Base-by-base conservation (phyloP, 768 basidiomycete species). In the Tephrocybe sp. region DNA sequence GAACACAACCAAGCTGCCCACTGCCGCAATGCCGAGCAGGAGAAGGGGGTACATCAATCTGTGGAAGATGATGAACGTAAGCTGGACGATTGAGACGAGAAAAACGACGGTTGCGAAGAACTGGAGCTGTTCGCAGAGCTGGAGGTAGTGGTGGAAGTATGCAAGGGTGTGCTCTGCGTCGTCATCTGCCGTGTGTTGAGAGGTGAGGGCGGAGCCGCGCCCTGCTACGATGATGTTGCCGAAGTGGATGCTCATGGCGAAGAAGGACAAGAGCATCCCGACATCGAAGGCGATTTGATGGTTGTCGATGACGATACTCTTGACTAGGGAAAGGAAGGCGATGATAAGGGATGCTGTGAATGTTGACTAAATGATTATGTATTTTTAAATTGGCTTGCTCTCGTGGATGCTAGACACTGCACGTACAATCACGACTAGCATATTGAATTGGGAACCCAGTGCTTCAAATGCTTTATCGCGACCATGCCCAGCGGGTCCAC, bases 71-170 rank as follows among this genome's bases (percentile, higher is more conserved):
- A 65, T 50, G 53, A 69, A 71, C 12, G 58, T 60, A 46, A 68
- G 51, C 28, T 67, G 56, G 23, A 58, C 24, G 15, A 67, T 51
- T 1, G 69, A 56, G 1, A 68, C 54, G 18, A 65, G 48, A 40
- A 68, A 66, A 2, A 69, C 38, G 1, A 65, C 15, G 2, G 62
- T 66, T 1, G 63, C 68, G 3, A 65, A 39, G 9, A 68, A 55
- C 48, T 72, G 69, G 23, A 72, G 60, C 36, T 72, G 68, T 36
- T 65, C 66, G 51, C 65, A 69, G 4, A 65, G 56, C 7, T 45
- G 54, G 10, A 68, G 59, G 36, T 66, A 66, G 48, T 63, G 61
- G 9, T 54, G 58, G 54, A 68, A 67, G 45, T 65, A 67, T n/a
- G 55, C 49, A 2, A 60, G n/a, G 47, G 60, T 54, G 53, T 59